phyloP scores from a whole-genome alignment of 768 basidiomycete genomes.

The Leccinum aurantiacum region DNA sequence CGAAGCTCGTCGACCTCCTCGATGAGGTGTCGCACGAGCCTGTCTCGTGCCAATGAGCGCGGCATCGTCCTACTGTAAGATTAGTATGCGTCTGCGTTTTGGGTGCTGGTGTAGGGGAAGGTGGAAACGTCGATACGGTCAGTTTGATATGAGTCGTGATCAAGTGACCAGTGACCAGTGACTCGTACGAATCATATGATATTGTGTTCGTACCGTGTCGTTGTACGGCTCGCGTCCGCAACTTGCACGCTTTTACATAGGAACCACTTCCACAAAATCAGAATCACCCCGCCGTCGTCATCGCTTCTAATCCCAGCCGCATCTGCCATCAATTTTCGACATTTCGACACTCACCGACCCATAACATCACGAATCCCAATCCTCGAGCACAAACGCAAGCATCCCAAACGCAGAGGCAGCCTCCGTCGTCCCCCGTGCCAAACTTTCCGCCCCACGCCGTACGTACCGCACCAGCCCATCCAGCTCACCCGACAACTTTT shows the following conservation, averaged over 20 bases:
- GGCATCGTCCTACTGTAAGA: background rate
- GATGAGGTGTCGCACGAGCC: background rate
- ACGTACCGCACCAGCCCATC: conserved; percentile 72
- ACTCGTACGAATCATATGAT: no score
- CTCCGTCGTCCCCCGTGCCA: conserved; percentile 61
- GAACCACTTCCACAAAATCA: no score
- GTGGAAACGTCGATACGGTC: no score
- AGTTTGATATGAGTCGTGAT: no score
- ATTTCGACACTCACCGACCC: background rate
- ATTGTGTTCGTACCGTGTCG: no score
- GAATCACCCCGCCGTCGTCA: background rate
- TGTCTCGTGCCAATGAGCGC: background rate
- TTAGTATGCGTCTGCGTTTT: background rate
- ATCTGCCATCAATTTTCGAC: no score
- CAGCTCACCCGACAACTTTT: conserved; percentile 68
- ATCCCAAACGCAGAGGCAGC: conserved; percentile 65
- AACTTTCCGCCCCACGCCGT: conserved; percentile 60
- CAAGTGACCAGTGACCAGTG: no score
- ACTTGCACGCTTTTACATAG: background rate
- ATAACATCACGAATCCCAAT: conserved; percentile 56
- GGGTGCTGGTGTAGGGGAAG: no score
- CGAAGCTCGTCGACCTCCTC: background rate
- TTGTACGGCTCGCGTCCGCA: background rate
- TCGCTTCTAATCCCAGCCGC: background rate
- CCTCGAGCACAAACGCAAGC: conserved; percentile 69